Base-by-base conservation (phyloP, 1,139 yeast genomes). In the Trichomonascaceae sp. region DNA sequence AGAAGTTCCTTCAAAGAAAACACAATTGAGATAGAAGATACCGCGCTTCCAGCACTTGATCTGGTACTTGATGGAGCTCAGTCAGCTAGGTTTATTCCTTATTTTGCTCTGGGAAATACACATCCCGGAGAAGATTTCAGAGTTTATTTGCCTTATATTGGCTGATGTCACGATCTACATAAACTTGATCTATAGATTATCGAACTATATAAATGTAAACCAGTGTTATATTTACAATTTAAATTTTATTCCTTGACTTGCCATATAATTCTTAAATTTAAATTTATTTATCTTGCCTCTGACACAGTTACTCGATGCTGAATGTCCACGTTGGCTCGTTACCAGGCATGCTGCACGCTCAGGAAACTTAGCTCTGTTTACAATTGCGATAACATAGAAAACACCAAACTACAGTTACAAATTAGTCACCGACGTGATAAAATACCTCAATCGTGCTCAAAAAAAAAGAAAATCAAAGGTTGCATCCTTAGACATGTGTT, bases 121-220 rank as follows among this genome's bases (percentile, higher is more conserved):
- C 20, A 15, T 24, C 53, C 53, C 9, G 53, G 53, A 3, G 50
- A 45, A 39, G 50, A 51, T 30, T 51, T 51, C n/a, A 39, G 48
- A 36, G 49, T 50, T 32, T 50, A 45, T 13, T 1, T 45, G 5
- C 32, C 32, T 27, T 22, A 24, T 4, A 17, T 45, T 7, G 36
- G 47, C 47, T 45, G 36, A 45, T 13, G 3, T 13, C 18, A 45
- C 38, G 6, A 22, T 22, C 6, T 3, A 22, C 6, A 6, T 22
- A 4, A 6, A 6, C 24, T 22, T 22, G 24, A 22, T 22, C 24
- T 22, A 22, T 22, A 22, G 3, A 22, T 22, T 6, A 22, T 22
- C 24, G 24, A n/a, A n/a, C n/a, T 6, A 22, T 22, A 22, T 22
- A 22, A 6, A 22, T 22, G 24, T 3, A 22, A 22, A 22, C 12